Conservation (phyloP, 495 filamentous ascomycete genomes). For the Neurospora hispaniola region DNA sequence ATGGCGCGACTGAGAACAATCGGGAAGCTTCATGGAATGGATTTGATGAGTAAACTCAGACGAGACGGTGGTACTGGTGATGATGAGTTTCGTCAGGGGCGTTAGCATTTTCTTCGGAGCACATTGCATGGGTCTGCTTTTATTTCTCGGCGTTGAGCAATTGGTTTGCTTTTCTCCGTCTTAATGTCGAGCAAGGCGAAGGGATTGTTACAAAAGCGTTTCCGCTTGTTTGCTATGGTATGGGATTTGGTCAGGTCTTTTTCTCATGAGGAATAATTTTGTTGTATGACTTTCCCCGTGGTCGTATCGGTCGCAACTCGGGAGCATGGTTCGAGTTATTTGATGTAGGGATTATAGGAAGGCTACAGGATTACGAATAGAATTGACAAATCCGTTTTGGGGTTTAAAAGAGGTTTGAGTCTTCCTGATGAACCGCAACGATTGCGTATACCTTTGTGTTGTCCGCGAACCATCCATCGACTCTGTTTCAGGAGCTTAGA, state of each 20-base stretch:
- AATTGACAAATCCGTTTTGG: neutral
- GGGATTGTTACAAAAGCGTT: neutral
- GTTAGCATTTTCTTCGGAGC: neutral
- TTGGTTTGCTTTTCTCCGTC: neutral
- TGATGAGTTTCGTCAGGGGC: neutral
- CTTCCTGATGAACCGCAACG: neutral
- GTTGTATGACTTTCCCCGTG: neutral
- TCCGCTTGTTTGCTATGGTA: neutral
- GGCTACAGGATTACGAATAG: neutral
- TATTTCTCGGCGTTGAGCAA: neutral
- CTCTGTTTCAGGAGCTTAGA: neutral
- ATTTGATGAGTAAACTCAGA: conserved; percentile 14
- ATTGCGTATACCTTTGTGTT: neutral
- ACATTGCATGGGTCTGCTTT: neutral
- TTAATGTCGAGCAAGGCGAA: neutral
- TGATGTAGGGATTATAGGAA: neutral
- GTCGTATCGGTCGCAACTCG: neutral
- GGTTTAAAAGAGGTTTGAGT: neutral
- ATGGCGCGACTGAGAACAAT: conserved; percentile 1
- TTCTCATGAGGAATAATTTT: neutral
- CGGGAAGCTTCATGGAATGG: conserved; percentile 26
- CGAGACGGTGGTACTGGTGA: neutral
- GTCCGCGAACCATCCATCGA: neutral
- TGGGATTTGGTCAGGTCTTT: neutral
- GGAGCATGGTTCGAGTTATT: neutral